Base-by-base conservation (phyloP, 495 filamentous ascomycete genomes). In the Penicillium parvum region DNA sequence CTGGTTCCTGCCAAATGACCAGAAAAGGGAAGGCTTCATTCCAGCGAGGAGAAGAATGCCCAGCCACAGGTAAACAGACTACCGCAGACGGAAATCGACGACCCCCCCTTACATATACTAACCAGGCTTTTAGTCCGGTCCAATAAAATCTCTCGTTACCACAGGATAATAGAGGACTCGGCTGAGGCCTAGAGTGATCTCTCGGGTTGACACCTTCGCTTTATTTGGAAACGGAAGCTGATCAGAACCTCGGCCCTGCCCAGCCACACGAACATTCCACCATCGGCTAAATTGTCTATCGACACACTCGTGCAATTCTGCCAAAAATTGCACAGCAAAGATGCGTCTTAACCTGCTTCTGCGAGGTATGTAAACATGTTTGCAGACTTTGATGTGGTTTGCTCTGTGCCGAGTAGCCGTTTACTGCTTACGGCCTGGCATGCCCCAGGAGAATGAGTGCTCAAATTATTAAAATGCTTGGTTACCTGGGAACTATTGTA, bases 311-410 rank as follows among this genome's bases (percentile, higher is more conserved):
- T 44, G 35, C 40, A 48, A 32, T 44, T 17, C 3, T 7, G 20
- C 17, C 39, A 32, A 48, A 38, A 1, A 21, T 8, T 32, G 14
- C 19, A 18, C 18, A 23, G 20, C 28, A 22, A 18, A 21, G 4
- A 20, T 3, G 7, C n/a, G 19, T 25, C 12, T 5, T 23, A 3
- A 35, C 14, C 23, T 12, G 20, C 23, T 43, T 45, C 40, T 32
- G 32, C 17, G 19, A 47, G 33, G 45, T 38, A 54, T 49, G 53
- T 27, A 51, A 54, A 47, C 25, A 47, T 42, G 32, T 25, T 50
- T 48, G 14, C 30, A 14, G 44, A 9, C 8, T 11, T 10, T 14
- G 16, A 35, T 33, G n/a, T n/a, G 12, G 19, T 38, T 25, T 20
- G 6, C 26, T 12, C 12, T 20, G 43, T 36, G 12, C 12, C 16